These are phyloP conservation scores for Aspergillus calidoustus DNA, from an alignment of 2,329 filamentous ascomycete species.

Conservation along the genomic window DNA sequence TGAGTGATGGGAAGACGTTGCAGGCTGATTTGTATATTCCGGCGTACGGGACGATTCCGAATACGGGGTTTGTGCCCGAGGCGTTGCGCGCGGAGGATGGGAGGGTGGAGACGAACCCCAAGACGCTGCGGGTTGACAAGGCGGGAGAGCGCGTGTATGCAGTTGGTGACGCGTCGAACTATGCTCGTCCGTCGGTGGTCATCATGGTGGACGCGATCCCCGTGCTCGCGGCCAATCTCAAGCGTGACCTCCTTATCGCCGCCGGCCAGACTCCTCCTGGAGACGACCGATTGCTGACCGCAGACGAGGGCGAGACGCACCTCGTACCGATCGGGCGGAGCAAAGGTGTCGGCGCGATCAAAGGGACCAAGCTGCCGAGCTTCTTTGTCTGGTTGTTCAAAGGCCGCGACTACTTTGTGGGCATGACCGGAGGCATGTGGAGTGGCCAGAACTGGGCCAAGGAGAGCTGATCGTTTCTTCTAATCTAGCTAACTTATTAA, in stretches of 20 bases:
- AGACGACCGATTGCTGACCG: slow-evolving; percentile 42
- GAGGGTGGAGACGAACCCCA: slow-evolving; percentile 44
- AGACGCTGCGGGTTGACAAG: slow-evolving; percentile 44
- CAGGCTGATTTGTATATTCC: slow-evolving; percentile 56
- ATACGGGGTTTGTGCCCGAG: slow-evolving; percentile 45
- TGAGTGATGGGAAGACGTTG: slow-evolving; percentile 47
- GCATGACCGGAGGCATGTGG: slow-evolving; percentile 55
- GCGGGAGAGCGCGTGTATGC: slow-evolving; percentile 51
- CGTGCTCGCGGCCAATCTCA: slow-evolving; percentile 54
- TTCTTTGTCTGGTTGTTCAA: slow-evolving; percentile 56
- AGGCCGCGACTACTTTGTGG: slow-evolving; percentile 58
- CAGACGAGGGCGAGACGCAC: slow-evolving; percentile 53
- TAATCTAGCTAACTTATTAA: neutral
- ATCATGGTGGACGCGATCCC: slow-evolving; percentile 48
- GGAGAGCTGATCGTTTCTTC: slow-evolving; percentile 33
- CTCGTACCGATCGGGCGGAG: slow-evolving; percentile 53
- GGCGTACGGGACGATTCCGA: slow-evolving; percentile 48
- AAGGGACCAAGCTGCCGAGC: slow-evolving; percentile 51
- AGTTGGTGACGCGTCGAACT: slow-evolving; percentile 51
- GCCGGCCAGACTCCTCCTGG: slow-evolving; percentile 30
- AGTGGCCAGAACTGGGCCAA: slow-evolving; percentile 58
- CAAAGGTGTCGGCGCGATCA: slow-evolving; percentile 51
- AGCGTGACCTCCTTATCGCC: slow-evolving; percentile 49
- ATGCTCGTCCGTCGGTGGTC: slow-evolving; percentile 50
- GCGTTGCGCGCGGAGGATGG: slow-evolving; percentile 41